phyloP scores from a whole-genome alignment of 345 rosid genomes.

The Hibiscus syriacus region DNA sequence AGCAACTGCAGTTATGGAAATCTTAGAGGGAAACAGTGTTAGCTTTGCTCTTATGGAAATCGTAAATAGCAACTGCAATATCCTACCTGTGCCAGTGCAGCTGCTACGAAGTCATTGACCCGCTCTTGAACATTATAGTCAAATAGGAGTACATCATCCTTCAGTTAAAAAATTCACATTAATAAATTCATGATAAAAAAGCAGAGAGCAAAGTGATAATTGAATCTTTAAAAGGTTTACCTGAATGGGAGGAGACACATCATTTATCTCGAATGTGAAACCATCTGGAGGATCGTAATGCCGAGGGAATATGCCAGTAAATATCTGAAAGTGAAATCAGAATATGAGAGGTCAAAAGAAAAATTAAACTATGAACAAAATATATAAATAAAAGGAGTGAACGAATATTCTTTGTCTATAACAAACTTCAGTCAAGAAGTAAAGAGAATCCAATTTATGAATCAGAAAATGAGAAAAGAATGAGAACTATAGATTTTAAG shows the following conservation, averaged over 20 bases:
- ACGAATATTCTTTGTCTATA: background rate
- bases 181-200: conserved; percentile 15
- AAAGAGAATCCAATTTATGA: background rate
- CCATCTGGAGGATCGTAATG: conserved; percentile 97
- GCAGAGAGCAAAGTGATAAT: background rate
- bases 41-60: background rate
- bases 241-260: conserved; percentile 85
- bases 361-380: background rate
- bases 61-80: background rate
- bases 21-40: background rate
- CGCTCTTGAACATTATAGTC: conserved; percentile 91
- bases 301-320: conserved; percentile 82
- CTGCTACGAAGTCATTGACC: conserved; percentile 75
- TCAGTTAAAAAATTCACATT: conserved; percentile 17
- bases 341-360: background rate
- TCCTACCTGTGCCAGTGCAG: conserved; percentile 74
- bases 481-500: conserved; percentile 6
- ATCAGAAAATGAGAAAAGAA: conserved; percentile 9
- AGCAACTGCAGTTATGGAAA: background rate
- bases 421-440: background rate
- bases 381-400: background rate
- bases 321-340: conserved; percentile 43
- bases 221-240: conserved; percentile 24
- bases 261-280: conserved; percentile 76
- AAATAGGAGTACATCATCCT: conserved; percentile 79